phyloP scores from a whole-genome alignment of 768 basidiomycete species.

The Podaxis sp. region DNA sequence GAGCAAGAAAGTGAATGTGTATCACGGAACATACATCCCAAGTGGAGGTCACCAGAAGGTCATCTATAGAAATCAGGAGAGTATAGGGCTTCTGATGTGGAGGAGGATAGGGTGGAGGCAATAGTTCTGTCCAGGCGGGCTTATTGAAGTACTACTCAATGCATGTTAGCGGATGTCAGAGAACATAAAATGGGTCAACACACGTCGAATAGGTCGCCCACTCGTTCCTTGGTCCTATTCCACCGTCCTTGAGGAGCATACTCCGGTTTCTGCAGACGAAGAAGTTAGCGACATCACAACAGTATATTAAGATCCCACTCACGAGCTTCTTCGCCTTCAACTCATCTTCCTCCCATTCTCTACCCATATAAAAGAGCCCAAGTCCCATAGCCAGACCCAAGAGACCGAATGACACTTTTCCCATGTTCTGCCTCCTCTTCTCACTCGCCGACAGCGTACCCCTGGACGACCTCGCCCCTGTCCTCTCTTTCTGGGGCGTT shows the following conservation, averaged over 20 bases:
- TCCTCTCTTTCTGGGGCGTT: constrained; percentile 39
- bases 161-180: background rate
- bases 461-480: constrained; percentile 75
- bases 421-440: constrained; percentile 53
- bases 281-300: background rate
- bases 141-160: constrained; percentile 77
- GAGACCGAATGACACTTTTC: constrained; percentile 49
- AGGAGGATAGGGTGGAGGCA: constrained; percentile 80
- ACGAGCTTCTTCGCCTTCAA: constrained; percentile 61
- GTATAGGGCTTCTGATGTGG: constrained; percentile 91
- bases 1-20: background rate
- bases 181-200: constrained; percentile 19
- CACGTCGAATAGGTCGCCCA: constrained; percentile 67
- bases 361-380: constrained; percentile 63
- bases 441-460: constrained; percentile 79
- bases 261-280: constrained; percentile 43
- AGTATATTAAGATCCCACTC: constrained; percentile 19
- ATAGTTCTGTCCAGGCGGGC: constrained; percentile 87
- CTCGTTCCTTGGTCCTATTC: constrained; percentile 60
- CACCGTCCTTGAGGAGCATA: constrained; percentile 58
- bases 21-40: constrained; percentile 79
- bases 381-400: constrained; percentile 53
- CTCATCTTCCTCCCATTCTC: constrained; percentile 76
- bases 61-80: constrained; percentile 85
- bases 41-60: constrained; percentile 83